Base-by-base conservation (phyloP, 2,329 filamentous ascomycete genomes). In the Biscogniauxia mediterranea region DNA sequence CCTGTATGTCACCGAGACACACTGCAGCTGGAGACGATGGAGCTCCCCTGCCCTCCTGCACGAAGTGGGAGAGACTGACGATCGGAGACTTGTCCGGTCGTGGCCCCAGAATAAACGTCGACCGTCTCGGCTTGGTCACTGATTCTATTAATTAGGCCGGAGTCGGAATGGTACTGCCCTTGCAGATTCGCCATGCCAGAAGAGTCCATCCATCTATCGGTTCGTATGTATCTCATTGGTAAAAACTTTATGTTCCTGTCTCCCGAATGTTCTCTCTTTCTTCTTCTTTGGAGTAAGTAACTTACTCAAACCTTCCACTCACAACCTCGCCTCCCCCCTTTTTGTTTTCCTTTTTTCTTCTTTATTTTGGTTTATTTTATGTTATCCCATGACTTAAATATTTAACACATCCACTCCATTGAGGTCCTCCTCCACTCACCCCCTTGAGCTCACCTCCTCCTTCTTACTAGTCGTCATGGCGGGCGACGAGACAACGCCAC, bases 401-500 rank as follows among this genome's bases (percentile, higher is more conserved):
- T 17, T 11, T 5, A 2, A 11, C 11, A 15, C 1, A n/a, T 19
- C 32, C 19, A 17, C 25, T 8, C 20, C 11, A 17, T 26, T 11
- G 23, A 19, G 7, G 6, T 7, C 26, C 25, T 53, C 26, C n/a
- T n/a, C n/a, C n/a, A n/a, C n/a, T n/a, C n/a, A n/a, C n/a, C n/a
- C n/a, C 11, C 26, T 19, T 17, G 3, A 3, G 13, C 3, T 26
- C 19, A n/a, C 9, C 56, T 52, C 26, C 26, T 25, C 38, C 51
- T 52, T 56, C 32, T 32, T 56, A 53, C 50, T 32, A 32, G 7
- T 32, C 28, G 51, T 54, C 20, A 70, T 68, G 66, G 58, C 68
- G 53, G 58, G 58, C 46, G 64, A 68, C 53, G 70, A 72, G 64
- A 69, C 65, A 52, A 66, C 62, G 17, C 65, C 57, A 5, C 54